A percentile compares a stretch with the other conserved stretches of the same genome.
Evolutionary conservation across 352 stramenopile species (phyloP).

Genomic region (Phytophthora pisi): DNA sequence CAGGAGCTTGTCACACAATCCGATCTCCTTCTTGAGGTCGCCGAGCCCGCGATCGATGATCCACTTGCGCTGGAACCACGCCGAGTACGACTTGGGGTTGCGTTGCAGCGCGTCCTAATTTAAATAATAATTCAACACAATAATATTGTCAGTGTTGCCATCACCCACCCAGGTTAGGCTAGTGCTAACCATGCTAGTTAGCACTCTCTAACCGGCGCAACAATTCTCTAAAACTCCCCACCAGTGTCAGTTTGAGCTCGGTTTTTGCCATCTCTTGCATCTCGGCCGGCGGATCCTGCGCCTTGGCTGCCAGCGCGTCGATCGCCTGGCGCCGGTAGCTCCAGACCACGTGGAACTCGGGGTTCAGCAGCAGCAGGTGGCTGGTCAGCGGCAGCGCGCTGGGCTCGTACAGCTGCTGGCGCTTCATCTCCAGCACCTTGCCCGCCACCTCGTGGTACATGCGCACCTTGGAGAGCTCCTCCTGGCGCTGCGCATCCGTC

Average conservation of each 20-base stretch:
- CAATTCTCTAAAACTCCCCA: constrained; percentile 3
- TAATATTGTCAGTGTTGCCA: background rate
- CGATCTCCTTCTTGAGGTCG: constrained; percentile 77
- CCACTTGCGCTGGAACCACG: constrained; percentile 92
- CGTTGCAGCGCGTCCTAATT: constrained; percentile 90
- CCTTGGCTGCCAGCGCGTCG: constrained; percentile 43
- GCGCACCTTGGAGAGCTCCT: constrained; percentile 66
- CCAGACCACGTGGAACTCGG: constrained; percentile 97
- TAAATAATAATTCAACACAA: background rate
- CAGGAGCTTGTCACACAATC: constrained; percentile 73
- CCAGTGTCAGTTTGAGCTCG: constrained; percentile 89
- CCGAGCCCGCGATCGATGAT: constrained; percentile 73
- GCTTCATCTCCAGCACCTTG: constrained; percentile 73
- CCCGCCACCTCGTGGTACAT: constrained; percentile 81
- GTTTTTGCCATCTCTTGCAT: constrained; percentile 69
- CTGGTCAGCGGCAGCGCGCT: constrained; percentile 84
- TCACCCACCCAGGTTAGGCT: no score
- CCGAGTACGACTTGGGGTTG: constrained; percentile 97
- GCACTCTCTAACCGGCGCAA: no score
- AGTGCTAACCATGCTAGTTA: no score
- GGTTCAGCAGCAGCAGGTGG: constrained; percentile 95
- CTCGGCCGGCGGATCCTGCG: constrained; percentile 30
- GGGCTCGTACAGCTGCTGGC: constrained; percentile 52
- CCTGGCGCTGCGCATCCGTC: constrained; percentile 62
- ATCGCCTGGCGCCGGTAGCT: constrained; percentile 95